Evolutionary conservation across 257 asterid genomes (phyloP).

Genomic region (Solanum acaule): DNA sequence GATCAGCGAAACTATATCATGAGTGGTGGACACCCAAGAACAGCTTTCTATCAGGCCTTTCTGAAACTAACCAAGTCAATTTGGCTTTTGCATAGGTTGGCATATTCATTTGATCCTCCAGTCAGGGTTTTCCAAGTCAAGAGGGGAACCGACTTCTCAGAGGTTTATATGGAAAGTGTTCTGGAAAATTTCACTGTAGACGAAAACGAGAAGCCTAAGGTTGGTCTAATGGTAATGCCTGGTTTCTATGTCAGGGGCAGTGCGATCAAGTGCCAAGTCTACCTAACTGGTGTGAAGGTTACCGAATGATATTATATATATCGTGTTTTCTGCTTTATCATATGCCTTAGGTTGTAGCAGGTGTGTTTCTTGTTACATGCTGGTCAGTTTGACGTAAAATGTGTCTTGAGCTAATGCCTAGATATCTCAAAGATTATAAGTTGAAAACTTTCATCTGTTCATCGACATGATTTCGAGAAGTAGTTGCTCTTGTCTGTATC

Average conservation of each 20-base stretch:
- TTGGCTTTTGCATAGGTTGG: slow-evolving; percentile 88
- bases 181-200: slow-evolving; percentile 52
- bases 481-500: neutral
- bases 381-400: neutral
- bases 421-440: neutral
- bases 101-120: slow-evolving; percentile 71
- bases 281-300: slow-evolving; percentile 65
- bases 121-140: slow-evolving; percentile 83
- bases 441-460: neutral
- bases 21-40: slow-evolving; percentile 96
- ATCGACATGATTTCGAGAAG: neutral
- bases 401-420: neutral
- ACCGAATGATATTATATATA: slow-evolving; percentile 37
- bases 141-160: slow-evolving; percentile 74
- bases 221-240: slow-evolving; percentile 91
- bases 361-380: neutral
- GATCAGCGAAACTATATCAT: slow-evolving; percentile 64
- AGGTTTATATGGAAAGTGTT: slow-evolving; percentile 86
- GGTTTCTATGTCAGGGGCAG: slow-evolving; percentile 96
- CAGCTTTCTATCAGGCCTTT: slow-evolving; percentile 91
- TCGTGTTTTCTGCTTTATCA: slow-evolving; percentile 6
- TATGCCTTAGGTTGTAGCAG: neutral
- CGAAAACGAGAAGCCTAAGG: slow-evolving; percentile 72
- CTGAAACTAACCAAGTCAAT: slow-evolving; percentile 78
- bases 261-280: slow-evolving; percentile 81